These are phyloP conservation scores for Teratosphaeria viscida DNA, from an alignment of 2,329 filamentous ascomycete species.

Conservation along the genomic window DNA sequence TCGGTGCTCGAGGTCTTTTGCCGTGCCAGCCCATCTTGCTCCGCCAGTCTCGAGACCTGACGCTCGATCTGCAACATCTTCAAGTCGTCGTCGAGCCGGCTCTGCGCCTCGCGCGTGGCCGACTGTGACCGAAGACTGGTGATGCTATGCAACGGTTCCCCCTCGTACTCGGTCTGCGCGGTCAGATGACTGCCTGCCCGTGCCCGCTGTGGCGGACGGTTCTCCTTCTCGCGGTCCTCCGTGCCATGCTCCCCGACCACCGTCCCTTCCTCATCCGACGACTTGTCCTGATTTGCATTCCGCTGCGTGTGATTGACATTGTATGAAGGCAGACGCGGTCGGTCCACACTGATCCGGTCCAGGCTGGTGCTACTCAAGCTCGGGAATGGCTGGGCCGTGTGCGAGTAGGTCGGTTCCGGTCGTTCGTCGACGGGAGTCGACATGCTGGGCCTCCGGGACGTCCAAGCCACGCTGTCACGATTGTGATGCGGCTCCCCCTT, in stretches of 20 bases:
- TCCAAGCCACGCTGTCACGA: not conserved
- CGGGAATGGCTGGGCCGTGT: conserved; percentile 11
- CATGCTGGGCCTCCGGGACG: conserved; percentile 11
- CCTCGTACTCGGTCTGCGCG: conserved; percentile 34
- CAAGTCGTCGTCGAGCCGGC: conserved; percentile 55
- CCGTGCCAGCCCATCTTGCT: conserved; percentile 18
- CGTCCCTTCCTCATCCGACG: conserved; percentile 27
- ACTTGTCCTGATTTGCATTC: conserved; percentile 13
- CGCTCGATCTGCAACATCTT: conserved; percentile 55
- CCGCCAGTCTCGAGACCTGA: conserved; percentile 39
- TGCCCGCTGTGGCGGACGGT: conserved; percentile 6
- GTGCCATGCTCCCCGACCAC: conserved; percentile 20
- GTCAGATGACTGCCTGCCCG: conserved; percentile 34
- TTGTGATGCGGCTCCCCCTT: not conserved
- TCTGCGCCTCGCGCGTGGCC: conserved; percentile 48
- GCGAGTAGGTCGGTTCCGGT: conserved; percentile 24
- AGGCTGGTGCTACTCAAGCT: conserved; percentile 10
- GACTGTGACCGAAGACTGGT: conserved; percentile 39
- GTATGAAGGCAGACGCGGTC: conserved; percentile 19
- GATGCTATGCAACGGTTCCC: conserved; percentile 15
- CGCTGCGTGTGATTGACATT: conserved; percentile 21
- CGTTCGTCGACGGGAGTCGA: conserved; percentile 25
- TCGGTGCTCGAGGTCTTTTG: conserved; percentile 22
- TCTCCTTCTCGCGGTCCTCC: conserved; percentile 4
- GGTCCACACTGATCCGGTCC: conserved; percentile 7